phyloP scores from a whole-genome alignment of 228 moss, liverwort and hornwort genomes.

The Sphagnum magellanicum region DNA sequence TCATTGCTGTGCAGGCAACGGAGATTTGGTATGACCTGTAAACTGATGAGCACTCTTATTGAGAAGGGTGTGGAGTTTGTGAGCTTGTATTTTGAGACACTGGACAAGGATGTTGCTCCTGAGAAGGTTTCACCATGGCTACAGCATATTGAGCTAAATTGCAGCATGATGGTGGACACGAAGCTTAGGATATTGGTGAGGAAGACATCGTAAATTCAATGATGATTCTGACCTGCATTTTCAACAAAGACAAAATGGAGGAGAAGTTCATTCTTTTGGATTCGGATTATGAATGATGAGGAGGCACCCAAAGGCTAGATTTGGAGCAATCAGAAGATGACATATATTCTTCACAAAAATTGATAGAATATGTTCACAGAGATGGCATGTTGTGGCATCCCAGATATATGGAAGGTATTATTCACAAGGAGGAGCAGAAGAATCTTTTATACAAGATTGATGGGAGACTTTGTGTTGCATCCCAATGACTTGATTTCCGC shows the following conservation, averaged over 20 bases:
- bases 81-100: slow-evolving; percentile 91
- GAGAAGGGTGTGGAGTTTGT: slow-evolving; percentile 98
- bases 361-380: slow-evolving; percentile 99
- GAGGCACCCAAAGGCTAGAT: slow-evolving; percentile 84
- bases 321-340: slow-evolving; percentile 93
- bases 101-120: slow-evolving; percentile 95
- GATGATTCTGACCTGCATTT: slow-evolving; percentile 90
- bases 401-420: slow-evolving; percentile 90
- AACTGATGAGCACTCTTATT: slow-evolving; percentile 95
- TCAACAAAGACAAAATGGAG: slow-evolving; percentile 81
- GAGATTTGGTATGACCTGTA: slow-evolving; percentile 98
- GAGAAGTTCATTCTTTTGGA: slow-evolving; percentile 90
- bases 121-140: slow-evolving; percentile 99
- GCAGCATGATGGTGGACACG: slow-evolving; percentile 99
- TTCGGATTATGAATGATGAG: slow-evolving; percentile 80
- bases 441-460: slow-evolving; percentile 72
- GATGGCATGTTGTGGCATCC: slow-evolving; percentile 91
- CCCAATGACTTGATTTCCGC: too few species aligned
- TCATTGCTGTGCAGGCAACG: slow-evolving; percentile 43
- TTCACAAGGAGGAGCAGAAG: slow-evolving; percentile 79
- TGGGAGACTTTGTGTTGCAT: slow-evolving; percentile 10
- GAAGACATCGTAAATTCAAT: slow-evolving; percentile 90
- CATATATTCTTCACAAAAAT: slow-evolving; percentile 87
- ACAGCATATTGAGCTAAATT: slow-evolving; percentile 84
- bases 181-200: slow-evolving; percentile 98